Evolutionary conservation across 2,329 filamentous ascomycete genomes (phyloP).

Genomic region (Paecilomyces formosus): DNA sequence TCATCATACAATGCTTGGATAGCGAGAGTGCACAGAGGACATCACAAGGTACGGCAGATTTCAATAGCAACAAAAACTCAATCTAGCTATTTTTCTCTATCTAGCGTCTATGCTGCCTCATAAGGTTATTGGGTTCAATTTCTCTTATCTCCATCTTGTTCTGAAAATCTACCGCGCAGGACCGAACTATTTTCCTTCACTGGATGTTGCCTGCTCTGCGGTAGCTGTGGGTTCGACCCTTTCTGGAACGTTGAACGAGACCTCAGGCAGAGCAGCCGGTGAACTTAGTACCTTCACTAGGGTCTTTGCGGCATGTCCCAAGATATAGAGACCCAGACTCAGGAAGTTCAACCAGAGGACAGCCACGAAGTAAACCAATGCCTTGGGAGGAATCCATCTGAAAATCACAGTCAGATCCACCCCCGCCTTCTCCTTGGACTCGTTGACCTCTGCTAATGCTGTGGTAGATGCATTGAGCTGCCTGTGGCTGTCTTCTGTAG

Average conservation of each 20-base stretch:
- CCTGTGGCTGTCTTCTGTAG: background rate
- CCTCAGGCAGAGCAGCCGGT: background rate
- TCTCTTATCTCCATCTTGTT: background rate
- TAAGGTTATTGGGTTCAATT: no score
- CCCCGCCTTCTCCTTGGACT: background rate
- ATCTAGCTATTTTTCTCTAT: no score
- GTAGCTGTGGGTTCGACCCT: background rate
- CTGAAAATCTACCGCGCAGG: background rate
- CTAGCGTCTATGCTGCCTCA: no score
- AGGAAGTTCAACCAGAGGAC: slow-evolving; percentile 9
- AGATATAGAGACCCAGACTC: slow-evolving; percentile 8
- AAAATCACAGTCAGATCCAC: slow-evolving; percentile 5
- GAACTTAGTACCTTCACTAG: background rate
- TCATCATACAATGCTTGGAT: no score
- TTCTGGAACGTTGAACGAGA: background rate
- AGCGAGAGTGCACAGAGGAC: no score
- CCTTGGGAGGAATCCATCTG: slow-evolving; percentile 6
- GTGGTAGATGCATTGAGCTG: background rate
- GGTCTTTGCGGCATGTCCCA: slow-evolving; percentile 1
- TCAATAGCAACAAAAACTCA: no score
- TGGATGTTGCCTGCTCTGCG: background rate
- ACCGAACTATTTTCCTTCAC: background rate
- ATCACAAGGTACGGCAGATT: no score
- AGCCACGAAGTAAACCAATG: slow-evolving; percentile 6
- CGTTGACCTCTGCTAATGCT: background rate